Evolutionary conservation across 2,329 filamentous ascomycete species (phyloP).

Genomic region (Falciphora oryzae): DNA sequence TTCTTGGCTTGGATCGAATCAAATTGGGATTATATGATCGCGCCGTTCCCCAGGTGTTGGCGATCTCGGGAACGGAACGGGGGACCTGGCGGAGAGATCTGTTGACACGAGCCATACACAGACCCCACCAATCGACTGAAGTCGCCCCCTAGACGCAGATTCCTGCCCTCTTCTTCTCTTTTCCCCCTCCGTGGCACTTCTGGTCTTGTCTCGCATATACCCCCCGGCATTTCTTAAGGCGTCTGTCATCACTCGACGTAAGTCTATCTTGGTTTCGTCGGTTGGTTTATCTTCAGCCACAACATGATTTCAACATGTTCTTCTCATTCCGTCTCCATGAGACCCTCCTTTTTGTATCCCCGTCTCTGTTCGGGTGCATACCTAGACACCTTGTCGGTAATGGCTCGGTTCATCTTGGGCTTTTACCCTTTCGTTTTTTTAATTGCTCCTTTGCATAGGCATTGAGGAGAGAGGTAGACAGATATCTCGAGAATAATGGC

Average conservation of each 20-base stretch:
- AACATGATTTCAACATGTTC: background rate
- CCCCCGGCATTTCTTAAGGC: slow-evolving; percentile 4
- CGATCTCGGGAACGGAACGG: background rate
- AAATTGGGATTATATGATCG: background rate
- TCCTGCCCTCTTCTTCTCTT: background rate
- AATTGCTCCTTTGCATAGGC: too few relatives aligned
- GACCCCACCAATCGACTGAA: background rate
- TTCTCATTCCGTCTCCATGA: background rate
- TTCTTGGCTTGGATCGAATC: background rate
- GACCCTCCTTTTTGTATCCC: background rate
- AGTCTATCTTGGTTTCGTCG: background rate
- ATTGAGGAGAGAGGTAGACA: too few relatives aligned
- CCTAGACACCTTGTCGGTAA: too few relatives aligned
- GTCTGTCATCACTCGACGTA: background rate
- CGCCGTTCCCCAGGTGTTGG: background rate
- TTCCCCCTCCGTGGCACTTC: background rate
- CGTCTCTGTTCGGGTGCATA: too few relatives aligned
- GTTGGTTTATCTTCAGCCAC: background rate
- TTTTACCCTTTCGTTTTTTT: too few relatives aligned
- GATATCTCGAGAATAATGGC: too few relatives aligned
- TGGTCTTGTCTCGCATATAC: background rate
- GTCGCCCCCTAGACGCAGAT: background rate
- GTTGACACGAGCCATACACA: background rate
- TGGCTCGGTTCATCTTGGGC: too few relatives aligned
- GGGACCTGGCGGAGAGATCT: background rate